Evolutionary conservation across 441 rosid species (phyloP).

Genomic region (Mallotus repandus): DNA sequence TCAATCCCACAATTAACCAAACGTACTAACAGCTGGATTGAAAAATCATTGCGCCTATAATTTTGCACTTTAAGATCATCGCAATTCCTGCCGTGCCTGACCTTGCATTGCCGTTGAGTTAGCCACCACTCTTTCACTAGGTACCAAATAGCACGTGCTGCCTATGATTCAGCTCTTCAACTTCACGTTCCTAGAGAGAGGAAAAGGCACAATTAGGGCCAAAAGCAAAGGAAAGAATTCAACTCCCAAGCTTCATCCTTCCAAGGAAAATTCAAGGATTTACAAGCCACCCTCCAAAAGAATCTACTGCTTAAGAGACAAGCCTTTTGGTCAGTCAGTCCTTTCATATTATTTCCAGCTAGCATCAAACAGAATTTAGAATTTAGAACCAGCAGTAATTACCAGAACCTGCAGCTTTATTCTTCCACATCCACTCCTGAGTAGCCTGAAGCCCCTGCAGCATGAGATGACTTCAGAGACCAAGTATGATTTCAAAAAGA

Average conservation of each 20-base stretch:
- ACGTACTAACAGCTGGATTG: background rate
- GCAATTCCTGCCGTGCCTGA: slow-evolving; percentile 9
- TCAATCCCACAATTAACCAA: background rate
- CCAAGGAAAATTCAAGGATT: background rate
- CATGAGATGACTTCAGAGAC: slow-evolving; percentile 19
- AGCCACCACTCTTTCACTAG: slow-evolving; percentile 6
- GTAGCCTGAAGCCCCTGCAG: slow-evolving; percentile 57
- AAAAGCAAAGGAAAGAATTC: background rate
- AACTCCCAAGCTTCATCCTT: background rate
- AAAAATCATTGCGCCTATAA: background rate
- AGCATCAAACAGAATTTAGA: slow-evolving; percentile 4
- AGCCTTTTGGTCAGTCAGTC: background rate
- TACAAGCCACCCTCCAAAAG: background rate
- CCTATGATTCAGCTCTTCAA: background rate
- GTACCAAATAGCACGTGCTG: background rate
- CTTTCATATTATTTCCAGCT: background rate
- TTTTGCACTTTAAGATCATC: slow-evolving; percentile 3
- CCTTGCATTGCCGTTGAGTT: background rate
- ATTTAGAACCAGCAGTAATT: slow-evolving; percentile 12
- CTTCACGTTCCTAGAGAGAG: slow-evolving; percentile 39
- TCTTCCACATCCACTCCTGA: slow-evolving; percentile 78
- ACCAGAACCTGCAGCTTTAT: slow-evolving; percentile 68
- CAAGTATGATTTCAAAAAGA: background rate
- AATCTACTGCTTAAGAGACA: background rate
- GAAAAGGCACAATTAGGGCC: background rate